These are phyloP conservation scores for Schizosaccharomyces octosporus DNA, from an alignment of 805 yeast genomes.

Conservation along the genomic window DNA sequence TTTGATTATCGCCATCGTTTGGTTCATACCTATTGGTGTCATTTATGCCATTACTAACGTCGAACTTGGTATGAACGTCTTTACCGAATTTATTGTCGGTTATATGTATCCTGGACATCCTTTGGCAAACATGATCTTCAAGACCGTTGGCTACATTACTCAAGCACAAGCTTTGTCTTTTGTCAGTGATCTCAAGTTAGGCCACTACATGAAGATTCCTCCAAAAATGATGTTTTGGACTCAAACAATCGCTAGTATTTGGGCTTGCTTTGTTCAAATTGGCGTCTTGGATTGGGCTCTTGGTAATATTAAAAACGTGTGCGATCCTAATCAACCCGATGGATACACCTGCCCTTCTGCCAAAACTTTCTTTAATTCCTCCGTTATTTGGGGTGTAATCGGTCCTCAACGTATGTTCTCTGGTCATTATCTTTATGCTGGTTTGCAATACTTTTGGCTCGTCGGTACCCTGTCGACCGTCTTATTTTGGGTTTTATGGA, in stretches of 20 bases:
- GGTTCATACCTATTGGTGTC: constrained; percentile 27
- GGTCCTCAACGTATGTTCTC: constrained; percentile 10
- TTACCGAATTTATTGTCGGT: constrained; percentile 24
- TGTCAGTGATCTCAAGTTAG: constrained; percentile 21
- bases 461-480: constrained; percentile 7
- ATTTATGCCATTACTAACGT: constrained; percentile 24
- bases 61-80: constrained; percentile 8
- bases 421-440: constrained; percentile 5
- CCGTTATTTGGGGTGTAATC: constrained; percentile 10
- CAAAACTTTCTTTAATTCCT: constrained; percentile 9
- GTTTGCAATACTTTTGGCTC: constrained; percentile 9
- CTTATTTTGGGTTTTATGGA: constrained; percentile 5
- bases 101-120: constrained; percentile 27
- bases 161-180: constrained; percentile 23
- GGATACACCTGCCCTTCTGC: constrained; percentile 10
- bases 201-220: constrained; percentile 29
- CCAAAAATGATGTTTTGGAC: constrained; percentile 27
- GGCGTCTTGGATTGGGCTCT: constrained; percentile 24
- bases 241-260: constrained; percentile 26
- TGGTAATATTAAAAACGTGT: constrained; percentile 7
- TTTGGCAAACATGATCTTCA: constrained; percentile 24
- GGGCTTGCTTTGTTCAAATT: constrained; percentile 31
- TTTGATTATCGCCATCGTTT: constrained; percentile 26
- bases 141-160: constrained; percentile 25
- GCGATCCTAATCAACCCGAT: constrained; percentile 7